These are phyloP conservation scores for Polyplosphaeria fusca DNA, from an alignment of 495 filamentous ascomycete species.

Conservation along the genomic window DNA sequence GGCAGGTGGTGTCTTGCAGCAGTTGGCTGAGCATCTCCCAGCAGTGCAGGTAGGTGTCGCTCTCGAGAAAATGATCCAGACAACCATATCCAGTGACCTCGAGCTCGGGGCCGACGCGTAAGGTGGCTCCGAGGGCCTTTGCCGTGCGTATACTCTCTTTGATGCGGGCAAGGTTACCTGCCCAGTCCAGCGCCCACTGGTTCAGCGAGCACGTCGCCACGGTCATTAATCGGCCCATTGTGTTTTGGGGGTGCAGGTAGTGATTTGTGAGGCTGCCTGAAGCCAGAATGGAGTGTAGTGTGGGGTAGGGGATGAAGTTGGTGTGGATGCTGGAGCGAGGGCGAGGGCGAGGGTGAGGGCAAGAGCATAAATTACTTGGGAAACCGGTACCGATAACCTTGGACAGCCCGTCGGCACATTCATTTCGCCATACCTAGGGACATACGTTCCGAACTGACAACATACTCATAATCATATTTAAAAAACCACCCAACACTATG, in stretches of 20 bases:
- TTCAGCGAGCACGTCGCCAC: slow-evolving; percentile 52
- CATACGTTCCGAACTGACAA: no score
- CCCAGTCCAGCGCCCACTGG: slow-evolving; percentile 45
- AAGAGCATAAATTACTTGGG: no score
- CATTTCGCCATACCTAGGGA: no score
- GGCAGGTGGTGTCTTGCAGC: slow-evolving; percentile 59
- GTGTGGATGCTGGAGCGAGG: no score
- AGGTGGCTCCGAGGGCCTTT: slow-evolving; percentile 64
- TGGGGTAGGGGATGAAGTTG: neutral
- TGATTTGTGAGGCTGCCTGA: no score
- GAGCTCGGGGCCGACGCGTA: slow-evolving; percentile 75
- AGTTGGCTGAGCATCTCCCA: slow-evolving; percentile 70
- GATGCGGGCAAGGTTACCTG: slow-evolving; percentile 73
- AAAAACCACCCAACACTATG: no score
- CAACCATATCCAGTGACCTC: slow-evolving; percentile 63
- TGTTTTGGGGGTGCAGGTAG: neutral
- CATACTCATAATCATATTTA: no score
- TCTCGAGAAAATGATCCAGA: slow-evolving; percentile 68
- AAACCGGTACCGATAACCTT: no score
- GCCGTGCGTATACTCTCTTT: slow-evolving; percentile 70
- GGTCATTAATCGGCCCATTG: slow-evolving; percentile 46
- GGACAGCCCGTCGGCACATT: no score
- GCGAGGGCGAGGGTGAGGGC: no score
- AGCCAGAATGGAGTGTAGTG: neutral
- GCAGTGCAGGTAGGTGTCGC: slow-evolving; percentile 55